Conservation (phyloP, 139 green algal species). For the Desmodesmus armatus region DNA sequence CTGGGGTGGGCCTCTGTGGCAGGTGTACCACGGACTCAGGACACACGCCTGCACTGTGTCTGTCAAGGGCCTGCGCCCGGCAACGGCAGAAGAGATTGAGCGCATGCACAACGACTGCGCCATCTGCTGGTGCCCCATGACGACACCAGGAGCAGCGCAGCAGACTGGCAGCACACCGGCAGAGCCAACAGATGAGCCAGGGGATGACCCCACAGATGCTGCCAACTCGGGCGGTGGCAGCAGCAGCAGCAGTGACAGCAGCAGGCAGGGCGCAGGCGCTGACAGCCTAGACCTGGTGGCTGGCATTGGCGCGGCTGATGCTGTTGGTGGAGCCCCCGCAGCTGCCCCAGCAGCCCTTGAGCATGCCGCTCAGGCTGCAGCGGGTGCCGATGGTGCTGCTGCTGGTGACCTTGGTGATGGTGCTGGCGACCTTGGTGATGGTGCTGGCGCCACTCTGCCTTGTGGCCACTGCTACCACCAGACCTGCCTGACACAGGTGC, state of each 20-base stretch:
- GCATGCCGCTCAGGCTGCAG: background rate
- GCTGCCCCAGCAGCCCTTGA: constrained; percentile 1
- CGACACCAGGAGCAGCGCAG: background rate
- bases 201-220: background rate
- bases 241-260: too few species aligned
- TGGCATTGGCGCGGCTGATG: background rate
- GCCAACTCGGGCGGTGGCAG: background rate
- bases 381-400: background rate
- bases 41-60: constrained; percentile 42
- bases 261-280: background rate
- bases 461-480: constrained; percentile 86
- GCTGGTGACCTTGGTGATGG: constrained; percentile 10
- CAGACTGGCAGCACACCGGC: background rate
- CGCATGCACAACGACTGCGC: constrained; percentile 82
- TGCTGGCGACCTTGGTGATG: background rate
- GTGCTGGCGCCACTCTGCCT: constrained; percentile 58
- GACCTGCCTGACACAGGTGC: constrained; percentile 68
- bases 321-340: background rate
- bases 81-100: constrained; percentile 76
- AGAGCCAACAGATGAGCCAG: background rate
- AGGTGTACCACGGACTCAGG: constrained; percentile 55
- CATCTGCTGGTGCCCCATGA: constrained; percentile 85
- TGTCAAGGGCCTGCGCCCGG: constrained; percentile 57
- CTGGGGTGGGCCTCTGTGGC: constrained; percentile 68
- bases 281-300: background rate